phyloP scores from a whole-genome alignment of 2,329 filamentous ascomycete species.

The Neoascochyta sp. region DNA sequence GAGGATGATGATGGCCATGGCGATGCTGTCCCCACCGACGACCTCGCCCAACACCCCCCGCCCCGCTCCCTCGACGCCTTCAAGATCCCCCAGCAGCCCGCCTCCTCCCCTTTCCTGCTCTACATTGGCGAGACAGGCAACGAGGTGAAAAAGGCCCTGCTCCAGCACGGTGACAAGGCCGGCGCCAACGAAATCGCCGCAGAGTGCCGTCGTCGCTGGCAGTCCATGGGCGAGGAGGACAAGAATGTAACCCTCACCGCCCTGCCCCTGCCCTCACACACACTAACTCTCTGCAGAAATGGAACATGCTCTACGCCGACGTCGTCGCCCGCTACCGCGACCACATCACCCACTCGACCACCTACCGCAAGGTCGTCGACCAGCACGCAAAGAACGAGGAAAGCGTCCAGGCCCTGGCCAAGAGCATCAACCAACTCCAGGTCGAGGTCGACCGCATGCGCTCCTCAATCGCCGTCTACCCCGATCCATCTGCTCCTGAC shows the following conservation, averaged over 20 bases:
- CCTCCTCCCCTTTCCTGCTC: constrained; percentile 40
- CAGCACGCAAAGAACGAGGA: constrained; percentile 39
- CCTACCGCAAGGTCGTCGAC: constrained; percentile 36
- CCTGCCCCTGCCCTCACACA: neutral
- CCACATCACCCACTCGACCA: constrained; percentile 35
- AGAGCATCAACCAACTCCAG: constrained; percentile 41
- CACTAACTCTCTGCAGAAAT: constrained; percentile 33
- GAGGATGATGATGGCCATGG: constrained; percentile 15
- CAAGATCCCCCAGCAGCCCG: constrained; percentile 38
- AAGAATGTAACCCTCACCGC: constrained; percentile 27
- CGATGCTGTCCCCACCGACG: constrained; percentile 12
- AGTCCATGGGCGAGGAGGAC: constrained; percentile 38
- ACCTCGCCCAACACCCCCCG: constrained; percentile 9
- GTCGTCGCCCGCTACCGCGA: constrained; percentile 40
- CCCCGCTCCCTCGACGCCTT: constrained; percentile 28
- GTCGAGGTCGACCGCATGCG: constrained; percentile 40
- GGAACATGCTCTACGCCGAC: constrained; percentile 41
- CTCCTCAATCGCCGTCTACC: constrained; percentile 27
- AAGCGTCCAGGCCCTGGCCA: constrained; percentile 39
- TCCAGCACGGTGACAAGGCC: constrained; percentile 36
- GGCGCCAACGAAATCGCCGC: constrained; percentile 41
- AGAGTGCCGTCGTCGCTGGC: constrained; percentile 41
- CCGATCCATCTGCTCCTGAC: constrained; percentile 16
- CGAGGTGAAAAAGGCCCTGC: constrained; percentile 38
- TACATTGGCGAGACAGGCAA: constrained; percentile 40